These are phyloP conservation scores for Xylariales sp. DNA, from an alignment of 2,329 filamentous ascomycete genomes.

Conservation along the genomic window DNA sequence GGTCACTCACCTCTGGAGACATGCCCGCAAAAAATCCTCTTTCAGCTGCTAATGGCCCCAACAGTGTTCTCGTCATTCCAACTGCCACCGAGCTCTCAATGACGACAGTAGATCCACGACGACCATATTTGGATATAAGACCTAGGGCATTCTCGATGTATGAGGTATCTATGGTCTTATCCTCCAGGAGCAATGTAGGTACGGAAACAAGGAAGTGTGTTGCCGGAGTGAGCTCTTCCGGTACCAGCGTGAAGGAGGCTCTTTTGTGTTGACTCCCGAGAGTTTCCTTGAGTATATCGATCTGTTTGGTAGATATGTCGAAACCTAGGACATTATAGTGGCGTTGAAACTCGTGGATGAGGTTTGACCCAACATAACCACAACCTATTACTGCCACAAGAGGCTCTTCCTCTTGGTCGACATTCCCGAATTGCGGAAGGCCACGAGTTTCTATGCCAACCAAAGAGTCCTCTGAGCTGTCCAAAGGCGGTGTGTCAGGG, in stretches of 20 bases:
- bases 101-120: conserved; percentile 41
- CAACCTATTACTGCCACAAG: conserved; percentile 46
- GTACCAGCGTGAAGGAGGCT: conserved; percentile 32
- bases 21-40: conserved; percentile 42
- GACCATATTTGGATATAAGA: conserved; percentile 34
- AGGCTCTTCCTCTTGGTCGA: conserved; percentile 20
- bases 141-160: conserved; percentile 39
- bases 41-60: conserved; percentile 38
- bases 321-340: conserved; percentile 41
- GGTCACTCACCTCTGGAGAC: conserved; percentile 36
- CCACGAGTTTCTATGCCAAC: background rate
- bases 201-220: conserved; percentile 52
- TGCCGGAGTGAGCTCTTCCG: conserved; percentile 32
- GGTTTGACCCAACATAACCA: conserved; percentile 48
- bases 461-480: background rate
- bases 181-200: conserved; percentile 42
- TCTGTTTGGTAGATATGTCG: conserved; percentile 38
- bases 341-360: conserved; percentile 37
- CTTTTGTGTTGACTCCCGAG: conserved; percentile 10
- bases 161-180: conserved; percentile 43
- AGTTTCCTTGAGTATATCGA: conserved; percentile 25
- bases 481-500: background rate
- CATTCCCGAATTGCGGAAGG: background rate
- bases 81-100: conserved; percentile 52
- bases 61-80: conserved; percentile 47